Conservation (phyloP, 192 early-diverging fungal genomes). For the Coemansia sp. region DNA sequence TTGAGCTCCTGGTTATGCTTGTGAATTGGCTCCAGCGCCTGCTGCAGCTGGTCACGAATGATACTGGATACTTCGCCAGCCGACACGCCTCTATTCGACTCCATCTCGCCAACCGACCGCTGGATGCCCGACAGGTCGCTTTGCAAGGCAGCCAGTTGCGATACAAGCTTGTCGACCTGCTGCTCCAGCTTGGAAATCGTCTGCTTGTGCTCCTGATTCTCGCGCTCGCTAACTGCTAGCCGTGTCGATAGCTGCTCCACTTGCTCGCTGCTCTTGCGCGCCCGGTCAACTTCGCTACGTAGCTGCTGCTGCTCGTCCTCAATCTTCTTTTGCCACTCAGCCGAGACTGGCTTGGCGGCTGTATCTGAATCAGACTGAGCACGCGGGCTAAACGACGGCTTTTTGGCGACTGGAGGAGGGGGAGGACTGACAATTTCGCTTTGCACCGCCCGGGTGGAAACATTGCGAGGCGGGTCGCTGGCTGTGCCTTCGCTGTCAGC, state of each 20-base stretch:
- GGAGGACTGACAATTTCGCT: conserved; percentile 3
- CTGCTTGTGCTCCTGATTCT: conserved; percentile 33
- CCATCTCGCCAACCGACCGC: conserved; percentile 17
- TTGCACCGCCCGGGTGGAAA: not conserved
- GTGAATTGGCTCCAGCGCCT: conserved; percentile 26
- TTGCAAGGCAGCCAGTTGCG: conserved; percentile 19
- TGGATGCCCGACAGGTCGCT: conserved; percentile 17
- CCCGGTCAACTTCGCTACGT: conserved; percentile 26
- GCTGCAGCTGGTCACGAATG: conserved; percentile 25
- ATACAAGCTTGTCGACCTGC: conserved; percentile 25
- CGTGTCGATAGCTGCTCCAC: conserved; percentile 22
- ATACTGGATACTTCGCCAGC: conserved; percentile 20
- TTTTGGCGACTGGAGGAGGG: conserved; percentile 17
- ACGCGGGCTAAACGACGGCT: conserved; percentile 28
- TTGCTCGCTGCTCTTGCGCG: conserved; percentile 16
- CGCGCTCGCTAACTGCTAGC: conserved; percentile 32
- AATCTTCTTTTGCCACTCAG: conserved; percentile 46
- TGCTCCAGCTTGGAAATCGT: conserved; percentile 30
- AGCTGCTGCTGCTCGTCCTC: conserved; percentile 38
- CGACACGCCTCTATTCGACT: conserved; percentile 15
- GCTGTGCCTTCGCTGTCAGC: conserved; percentile 10
- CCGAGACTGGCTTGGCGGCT: conserved; percentile 4
- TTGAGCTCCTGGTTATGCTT: conserved; percentile 22
- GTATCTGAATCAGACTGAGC: not conserved
- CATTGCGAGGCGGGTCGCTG: not conserved